Base-by-base conservation (phyloP, 345 rosid species). In the Iberis pinnata region DNA sequence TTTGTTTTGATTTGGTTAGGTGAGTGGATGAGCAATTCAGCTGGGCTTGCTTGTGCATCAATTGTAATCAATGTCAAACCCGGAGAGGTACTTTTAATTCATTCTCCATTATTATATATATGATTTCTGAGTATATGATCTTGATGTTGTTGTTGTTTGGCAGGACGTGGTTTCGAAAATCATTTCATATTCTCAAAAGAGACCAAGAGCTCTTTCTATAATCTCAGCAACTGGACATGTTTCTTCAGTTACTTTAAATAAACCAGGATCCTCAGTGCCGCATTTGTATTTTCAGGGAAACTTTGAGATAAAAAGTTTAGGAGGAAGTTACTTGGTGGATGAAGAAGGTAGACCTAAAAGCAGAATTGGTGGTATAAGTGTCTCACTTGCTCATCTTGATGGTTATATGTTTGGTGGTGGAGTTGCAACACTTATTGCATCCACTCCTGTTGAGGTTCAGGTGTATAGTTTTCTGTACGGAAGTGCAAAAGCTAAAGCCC, bases 11-110 rank as follows among this genome's bases (percentile, higher is more conserved):
- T 22, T 32, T 2, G 4, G 3, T 32, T 53, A 93, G 99, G 99
- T 76, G 97, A 88, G 65, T 93, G 99, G 99, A 93, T 93, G 99
- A 86, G 86, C 69, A 75, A 49, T 73, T 88, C 97, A 6, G 99
- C 99, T 38, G 99, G 99, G 46, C 29, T 63, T 67, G 99, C 99
- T 27, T 93, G 88, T 80, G 71, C 99, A 31, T 96, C 97, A 6
- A 94, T 88, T 84, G 89, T 88, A 52, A 72, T 93, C 72, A 68
- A 68, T 14, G 74, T 88, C 26, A 87, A 69, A 75, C 78, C 70
- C 38, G 95, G 96, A 68, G 99, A 93, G 79, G 99, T 88, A 22
- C 25, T 22, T 22, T 22, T 6, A 80, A 43, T 46, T 29, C 2
- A 29, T 29, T 29, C 10, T 9, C 9, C 8, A n/a, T 29, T 29